A percentile compares a stretch with the other conserved stretches of the same genome.
Conservation (phyloP, 305 asterid genomes). For the Ilex paraguariensis region DNA sequence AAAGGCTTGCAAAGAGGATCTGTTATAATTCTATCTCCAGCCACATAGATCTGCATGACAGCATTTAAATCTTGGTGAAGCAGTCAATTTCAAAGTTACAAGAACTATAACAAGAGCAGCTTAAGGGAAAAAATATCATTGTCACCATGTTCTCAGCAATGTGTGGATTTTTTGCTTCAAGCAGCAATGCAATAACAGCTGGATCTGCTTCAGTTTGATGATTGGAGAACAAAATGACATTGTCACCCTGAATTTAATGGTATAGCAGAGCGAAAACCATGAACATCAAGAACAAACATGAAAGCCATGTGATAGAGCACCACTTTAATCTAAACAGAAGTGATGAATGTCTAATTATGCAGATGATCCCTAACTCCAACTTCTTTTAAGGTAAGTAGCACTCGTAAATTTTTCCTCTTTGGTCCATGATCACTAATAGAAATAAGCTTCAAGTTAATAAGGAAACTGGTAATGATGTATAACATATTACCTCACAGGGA, state of each 20-base stretch:
- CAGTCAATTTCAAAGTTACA: conserved; percentile 9
- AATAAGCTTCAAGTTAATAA: too few species aligned
- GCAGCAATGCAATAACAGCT: conserved; percentile 75
- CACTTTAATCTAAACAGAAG: too few species aligned
- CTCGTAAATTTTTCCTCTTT: too few species aligned
- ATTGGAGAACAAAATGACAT: conserved; percentile 82
- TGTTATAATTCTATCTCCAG: conserved; percentile 93
- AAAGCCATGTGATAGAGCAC: too few species aligned
- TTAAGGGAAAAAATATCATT: conserved; percentile 10
- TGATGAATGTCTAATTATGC: too few species aligned
- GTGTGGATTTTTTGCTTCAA: conserved; percentile 62
- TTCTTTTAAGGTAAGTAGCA: too few species aligned
- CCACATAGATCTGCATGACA: conserved; percentile 73
- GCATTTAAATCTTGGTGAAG: conserved; percentile 19
- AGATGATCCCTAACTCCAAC: too few species aligned
- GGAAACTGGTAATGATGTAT: too few species aligned
- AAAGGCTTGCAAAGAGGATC: conserved; percentile 99
- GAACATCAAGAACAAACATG: too few species aligned
- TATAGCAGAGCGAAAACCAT: too few species aligned
- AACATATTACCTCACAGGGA: too few species aligned
- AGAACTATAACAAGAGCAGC: background rate
- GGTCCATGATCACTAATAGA: too few species aligned
- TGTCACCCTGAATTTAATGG: conserved; percentile 68
- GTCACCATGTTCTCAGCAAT: conserved; percentile 77
- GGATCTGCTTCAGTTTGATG: conserved; percentile 99